Evolutionary conservation across 2,329 filamentous ascomycete genomes (phyloP).

Genomic region (Bertia moriformis): DNA sequence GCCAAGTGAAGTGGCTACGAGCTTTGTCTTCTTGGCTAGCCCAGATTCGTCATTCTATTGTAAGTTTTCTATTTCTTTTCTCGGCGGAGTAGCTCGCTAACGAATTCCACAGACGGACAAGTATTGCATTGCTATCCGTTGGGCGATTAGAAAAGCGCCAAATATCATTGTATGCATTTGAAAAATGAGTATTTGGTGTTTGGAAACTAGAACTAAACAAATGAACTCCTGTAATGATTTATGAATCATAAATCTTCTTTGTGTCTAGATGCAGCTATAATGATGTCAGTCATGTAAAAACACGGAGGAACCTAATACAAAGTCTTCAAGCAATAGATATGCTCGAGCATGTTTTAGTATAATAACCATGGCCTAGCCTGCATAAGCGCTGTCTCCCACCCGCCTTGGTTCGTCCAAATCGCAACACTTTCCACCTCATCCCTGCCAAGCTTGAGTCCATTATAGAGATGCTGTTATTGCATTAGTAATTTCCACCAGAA

Average conservation of each 20-base stretch:
- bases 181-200: conserved; percentile 3
- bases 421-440: conserved; percentile 19
- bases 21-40: conserved; percentile 20
- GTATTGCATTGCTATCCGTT: conserved; percentile 17
- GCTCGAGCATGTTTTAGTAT: conserved; percentile 9
- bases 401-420: conserved; percentile 18
- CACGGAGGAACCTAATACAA: too few species aligned
- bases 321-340: not conserved
- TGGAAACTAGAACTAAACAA: too few species aligned
- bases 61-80: conserved; percentile 8
- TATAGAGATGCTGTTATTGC: conserved; percentile 18
- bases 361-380: conserved; percentile 18
- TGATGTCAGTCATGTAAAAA: too few species aligned
- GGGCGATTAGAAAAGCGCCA: too few species aligned
- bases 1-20: conserved; percentile 21
- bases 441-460: conserved; percentile 17
- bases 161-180: too few species aligned
- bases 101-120: conserved; percentile 13
- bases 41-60: conserved; percentile 16
- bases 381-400: conserved; percentile 17
- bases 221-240: too few species aligned
- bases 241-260: too few species aligned
- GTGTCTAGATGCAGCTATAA: too few species aligned
- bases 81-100: not conserved
- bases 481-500: not conserved